Evolutionary conservation across 257 asterid species (phyloP).

Genomic region (Paulownia fortunei): DNA sequence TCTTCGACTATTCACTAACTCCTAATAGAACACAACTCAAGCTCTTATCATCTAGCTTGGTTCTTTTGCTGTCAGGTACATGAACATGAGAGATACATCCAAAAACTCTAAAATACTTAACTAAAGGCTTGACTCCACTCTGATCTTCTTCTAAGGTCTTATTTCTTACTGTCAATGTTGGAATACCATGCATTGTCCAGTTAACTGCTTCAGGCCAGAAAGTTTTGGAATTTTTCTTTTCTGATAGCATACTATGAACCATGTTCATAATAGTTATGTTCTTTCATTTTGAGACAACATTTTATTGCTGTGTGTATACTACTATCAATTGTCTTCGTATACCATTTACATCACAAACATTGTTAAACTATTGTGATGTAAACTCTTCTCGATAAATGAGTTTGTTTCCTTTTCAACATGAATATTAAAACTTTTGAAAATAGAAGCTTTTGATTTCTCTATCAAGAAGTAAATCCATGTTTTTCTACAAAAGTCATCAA

Average conservation of each 20-base stretch:
- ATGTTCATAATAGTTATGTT: not conserved
- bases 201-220: not conserved
- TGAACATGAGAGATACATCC: slow-evolving; percentile 4
- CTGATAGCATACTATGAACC: not conserved
- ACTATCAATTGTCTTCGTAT: not conserved
- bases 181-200: not conserved
- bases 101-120: not conserved
- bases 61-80: not conserved
- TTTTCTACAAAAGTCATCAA: slow-evolving; percentile 25
- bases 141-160: not conserved
- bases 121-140: not conserved
- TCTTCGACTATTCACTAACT: not conserved
- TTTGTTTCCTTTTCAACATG: not conserved
- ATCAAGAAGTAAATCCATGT: slow-evolving; percentile 13
- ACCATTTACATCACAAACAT: not conserved
- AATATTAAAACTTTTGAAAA: not conserved
- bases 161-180: not conserved
- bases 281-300: not conserved
- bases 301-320: not conserved
- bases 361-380: not conserved
- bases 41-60: not conserved
- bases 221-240: not conserved
- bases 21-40: not conserved
- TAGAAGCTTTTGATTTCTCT: not conserved
- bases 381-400: not conserved